Base-by-base conservation (phyloP, 1,284 basidiomycete species). In the Microstroma glucosiphilum region DNA sequence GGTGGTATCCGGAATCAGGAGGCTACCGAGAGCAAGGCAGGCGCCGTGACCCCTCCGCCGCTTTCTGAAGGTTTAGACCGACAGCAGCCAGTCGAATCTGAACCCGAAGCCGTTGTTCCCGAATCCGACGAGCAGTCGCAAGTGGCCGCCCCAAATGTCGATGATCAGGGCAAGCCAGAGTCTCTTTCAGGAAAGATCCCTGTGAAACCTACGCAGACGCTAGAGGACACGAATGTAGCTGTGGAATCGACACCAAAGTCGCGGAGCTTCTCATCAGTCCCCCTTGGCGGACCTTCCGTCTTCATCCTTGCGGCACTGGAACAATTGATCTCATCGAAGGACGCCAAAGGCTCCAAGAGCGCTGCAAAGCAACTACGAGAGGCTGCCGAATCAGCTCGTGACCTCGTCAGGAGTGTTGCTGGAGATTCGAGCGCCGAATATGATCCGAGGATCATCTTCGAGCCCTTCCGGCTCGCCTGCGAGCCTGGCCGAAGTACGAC, bases 271-370 rank as follows among this genome's bases (percentile, higher is more conserved):
- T 13, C 19, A 8, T 54, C 51, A 6, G 51, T 25, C 51, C 26
- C 51, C 6, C 51, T 54, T 6, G 25, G 25, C n/a, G 51, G 51
- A 26, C 26, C 51, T 54, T 54, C 73, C 19, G 77, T 79, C 59
- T 79, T 79, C 61, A 73, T 79, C 54, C 60, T 76, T 37, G 70
- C 75, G 6, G 77, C 77, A 17, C 68, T 79, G 26, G 75, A 79
- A 46, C 67, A 67, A 1, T 66, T 79, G 57, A 61, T 67, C 25
- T 53, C 56, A 23, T 72, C 73, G 17, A 76, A 72, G 58, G 77
- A 79, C 40, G 76, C 76, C 2, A 69, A 67, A 48, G 72, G 68
- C 53, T 68, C 66, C 62, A 63, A 63, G 40, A 12, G 23, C 15
- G 26, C 41, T 13, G 13, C 61, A 4, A 77, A 76, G 67, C 72